phyloP scores from a whole-genome alignment of 2,329 filamentous ascomycete species.

The Scleromitrula shiraiana region DNA sequence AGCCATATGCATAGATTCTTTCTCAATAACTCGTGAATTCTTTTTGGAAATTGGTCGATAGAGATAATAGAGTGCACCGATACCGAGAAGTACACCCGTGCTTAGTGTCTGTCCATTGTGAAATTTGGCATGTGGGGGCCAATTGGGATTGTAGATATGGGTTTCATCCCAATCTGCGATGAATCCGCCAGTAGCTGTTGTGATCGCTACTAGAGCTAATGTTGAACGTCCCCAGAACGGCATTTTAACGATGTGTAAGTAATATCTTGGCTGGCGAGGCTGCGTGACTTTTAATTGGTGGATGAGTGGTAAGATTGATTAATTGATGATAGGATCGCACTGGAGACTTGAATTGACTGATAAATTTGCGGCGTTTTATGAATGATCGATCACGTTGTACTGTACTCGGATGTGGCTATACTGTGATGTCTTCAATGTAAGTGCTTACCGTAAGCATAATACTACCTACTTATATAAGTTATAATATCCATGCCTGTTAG shows the following conservation, averaged over 20 bases:
- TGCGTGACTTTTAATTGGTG: too few relatives aligned
- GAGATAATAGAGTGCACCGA: conserved; percentile 32
- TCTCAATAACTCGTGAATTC: background rate
- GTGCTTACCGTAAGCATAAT: too few relatives aligned
- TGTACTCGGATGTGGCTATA: too few relatives aligned
- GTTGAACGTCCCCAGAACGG: conserved; percentile 13
- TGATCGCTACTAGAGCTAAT: background rate
- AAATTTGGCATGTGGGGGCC: conserved; percentile 43
- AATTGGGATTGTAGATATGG: conserved; percentile 39
- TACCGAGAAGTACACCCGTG: conserved; percentile 34
- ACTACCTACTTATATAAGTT: too few relatives aligned
- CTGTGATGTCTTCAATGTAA: too few relatives aligned
- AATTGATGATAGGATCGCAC: too few relatives aligned
- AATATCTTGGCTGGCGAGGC: too few relatives aligned
- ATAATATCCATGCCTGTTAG: too few relatives aligned
- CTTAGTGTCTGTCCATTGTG: conserved; percentile 46
- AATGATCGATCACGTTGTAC: too few relatives aligned
- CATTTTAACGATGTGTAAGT: background rate
- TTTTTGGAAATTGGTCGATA: conserved; percentile 19
- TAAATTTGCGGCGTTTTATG: too few relatives aligned
- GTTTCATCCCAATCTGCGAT: conserved; percentile 35
- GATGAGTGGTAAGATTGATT: too few relatives aligned
- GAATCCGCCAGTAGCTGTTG: conserved; percentile 14
- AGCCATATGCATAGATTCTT: conserved; percentile 24
- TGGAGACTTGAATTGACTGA: too few relatives aligned